Conservation (phyloP, 345 rosid species). For the Salix udensis region DNA sequence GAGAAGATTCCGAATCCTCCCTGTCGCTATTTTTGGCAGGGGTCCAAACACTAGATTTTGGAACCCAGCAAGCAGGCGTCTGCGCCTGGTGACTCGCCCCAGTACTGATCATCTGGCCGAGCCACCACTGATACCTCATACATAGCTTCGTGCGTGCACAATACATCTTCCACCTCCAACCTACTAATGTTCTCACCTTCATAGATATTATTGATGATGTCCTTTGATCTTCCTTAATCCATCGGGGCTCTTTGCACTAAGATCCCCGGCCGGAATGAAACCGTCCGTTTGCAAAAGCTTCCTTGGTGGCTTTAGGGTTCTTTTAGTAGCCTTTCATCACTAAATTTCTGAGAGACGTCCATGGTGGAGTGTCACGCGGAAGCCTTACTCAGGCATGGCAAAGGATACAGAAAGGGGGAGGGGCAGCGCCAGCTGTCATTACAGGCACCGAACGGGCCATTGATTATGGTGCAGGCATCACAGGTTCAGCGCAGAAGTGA, state of each 20-base stretch:
- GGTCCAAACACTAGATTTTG: slow-evolving; percentile 80
- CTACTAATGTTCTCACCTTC: slow-evolving; percentile 96
- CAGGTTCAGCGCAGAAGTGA: slow-evolving; percentile 92
- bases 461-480: slow-evolving; percentile 75
- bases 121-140: slow-evolving; percentile 88
- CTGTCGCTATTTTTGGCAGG: slow-evolving; percentile 88
- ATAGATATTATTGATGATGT: slow-evolving; percentile 65
- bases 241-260: slow-evolving; percentile 83
- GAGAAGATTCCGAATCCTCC: slow-evolving; percentile 80
- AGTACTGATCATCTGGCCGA: slow-evolving; percentile 66
- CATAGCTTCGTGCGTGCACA: slow-evolving; percentile 71
- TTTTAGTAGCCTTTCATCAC: slow-evolving; percentile 91
- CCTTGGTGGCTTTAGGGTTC: slow-evolving; percentile 75
- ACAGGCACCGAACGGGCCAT: slow-evolving; percentile 69
- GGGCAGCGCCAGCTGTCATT: slow-evolving; percentile 91
- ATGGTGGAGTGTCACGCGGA: slow-evolving; percentile 75
- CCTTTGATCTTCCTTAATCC: slow-evolving; percentile 86
- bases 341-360: slow-evolving; percentile 69
- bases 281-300: slow-evolving; percentile 83
- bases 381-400: slow-evolving; percentile 70
- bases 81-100: slow-evolving; percentile 96
- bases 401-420: slow-evolving; percentile 70
- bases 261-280: slow-evolving; percentile 87
- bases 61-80: slow-evolving; percentile 87
- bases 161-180: slow-evolving; percentile 64